Evolutionary conservation across 176 grass and related monocot genomes (phyloP), one percentile per base, ranked within the genome.

Genomic region (Carex littledalei): DNA sequence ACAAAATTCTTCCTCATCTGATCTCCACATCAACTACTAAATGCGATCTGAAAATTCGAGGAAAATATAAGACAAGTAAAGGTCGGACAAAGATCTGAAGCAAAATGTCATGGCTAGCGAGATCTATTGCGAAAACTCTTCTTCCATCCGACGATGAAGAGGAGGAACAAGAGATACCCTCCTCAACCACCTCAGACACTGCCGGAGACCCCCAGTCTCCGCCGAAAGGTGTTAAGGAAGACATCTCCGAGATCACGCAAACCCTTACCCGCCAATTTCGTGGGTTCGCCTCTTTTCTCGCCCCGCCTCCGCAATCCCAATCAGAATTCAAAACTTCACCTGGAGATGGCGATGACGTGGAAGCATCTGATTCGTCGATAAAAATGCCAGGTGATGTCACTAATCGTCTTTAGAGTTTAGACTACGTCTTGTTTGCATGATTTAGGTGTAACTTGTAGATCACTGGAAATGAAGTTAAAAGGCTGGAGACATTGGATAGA

Each of bases 21-120:
- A 74, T 34, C 47, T 55, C 47, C 49, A 17, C 65, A 67, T 74
- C 43, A 3, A 34, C 14, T 18, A 74, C n/a, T 24, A 53, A 74
- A 52, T 26, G 3, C 71, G 71, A 75, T 75, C 20, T 52, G 26
- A 56, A 32, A 78, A 76, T 76, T 26, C 45, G 29, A 75, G 4
- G 4, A 74, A 24, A 52, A 6, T 53, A 29, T 21, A 53, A 26
- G 0, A 15, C n/a, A 43, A 50, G 45, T 24, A 75, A 35, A 70
- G 24, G 50, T 53, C 21, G 45, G 53, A 45, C 12, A 26, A 76
- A 78, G 74, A 78, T 78, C 74, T 57, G 47, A 85, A 63, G 10
- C 84, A 67, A 81, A 49, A 98, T 98, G 95, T 86, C 95, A 52
- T 94, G 95, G 93, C 59, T 98, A 52, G 92, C 95, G 43, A 94